Conservation (phyloP, 768 basidiomycete genomes). For the Boletus sp. region DNA sequence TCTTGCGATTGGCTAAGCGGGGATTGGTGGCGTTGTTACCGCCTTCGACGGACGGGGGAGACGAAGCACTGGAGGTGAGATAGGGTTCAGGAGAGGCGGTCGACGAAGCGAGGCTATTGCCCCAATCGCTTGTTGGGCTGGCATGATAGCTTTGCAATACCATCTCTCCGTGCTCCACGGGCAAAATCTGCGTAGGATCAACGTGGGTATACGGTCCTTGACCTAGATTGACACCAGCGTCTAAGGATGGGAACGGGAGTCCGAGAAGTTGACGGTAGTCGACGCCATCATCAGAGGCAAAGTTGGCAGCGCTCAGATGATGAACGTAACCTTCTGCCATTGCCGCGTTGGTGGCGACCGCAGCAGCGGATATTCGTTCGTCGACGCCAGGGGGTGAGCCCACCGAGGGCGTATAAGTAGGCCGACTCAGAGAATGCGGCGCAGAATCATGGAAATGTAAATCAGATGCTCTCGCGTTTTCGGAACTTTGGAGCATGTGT, state of each 20-base stretch:
- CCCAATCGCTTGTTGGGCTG: slow-evolving; percentile 85
- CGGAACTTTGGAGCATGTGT: slow-evolving; percentile 31
- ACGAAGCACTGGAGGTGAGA: slow-evolving; percentile 65
- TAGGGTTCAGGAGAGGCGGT: slow-evolving; percentile 77
- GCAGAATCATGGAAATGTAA: slow-evolving; percentile 32
- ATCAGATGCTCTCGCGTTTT: slow-evolving; percentile 29
- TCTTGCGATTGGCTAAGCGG: slow-evolving; percentile 50
- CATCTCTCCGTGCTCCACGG: slow-evolving; percentile 41
- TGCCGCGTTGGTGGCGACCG: slow-evolving; percentile 63
- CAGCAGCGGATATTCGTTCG: slow-evolving; percentile 63
- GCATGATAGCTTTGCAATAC: slow-evolving; percentile 57
- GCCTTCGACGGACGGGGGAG: slow-evolving; percentile 67
- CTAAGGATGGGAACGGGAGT: slow-evolving; percentile 58
- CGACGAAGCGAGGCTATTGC: slow-evolving; percentile 66
- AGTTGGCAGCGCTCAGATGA: slow-evolving; percentile 48
- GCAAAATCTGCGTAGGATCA: slow-evolving; percentile 86
- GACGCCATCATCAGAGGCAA: slow-evolving; percentile 54
- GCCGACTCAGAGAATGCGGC: slow-evolving; percentile 29
- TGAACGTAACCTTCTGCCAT: slow-evolving; percentile 76
- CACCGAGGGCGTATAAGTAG: slow-evolving; percentile 37
- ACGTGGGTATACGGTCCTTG: slow-evolving; percentile 73
- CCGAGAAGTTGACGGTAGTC: slow-evolving; percentile 66
- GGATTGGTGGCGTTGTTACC: slow-evolving; percentile 29
- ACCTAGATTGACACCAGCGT: slow-evolving; percentile 38
- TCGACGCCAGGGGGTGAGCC: slow-evolving; percentile 30